Base-by-base conservation (phyloP, 2,329 filamentous ascomycete genomes). In the Xylariaceae sp. region DNA sequence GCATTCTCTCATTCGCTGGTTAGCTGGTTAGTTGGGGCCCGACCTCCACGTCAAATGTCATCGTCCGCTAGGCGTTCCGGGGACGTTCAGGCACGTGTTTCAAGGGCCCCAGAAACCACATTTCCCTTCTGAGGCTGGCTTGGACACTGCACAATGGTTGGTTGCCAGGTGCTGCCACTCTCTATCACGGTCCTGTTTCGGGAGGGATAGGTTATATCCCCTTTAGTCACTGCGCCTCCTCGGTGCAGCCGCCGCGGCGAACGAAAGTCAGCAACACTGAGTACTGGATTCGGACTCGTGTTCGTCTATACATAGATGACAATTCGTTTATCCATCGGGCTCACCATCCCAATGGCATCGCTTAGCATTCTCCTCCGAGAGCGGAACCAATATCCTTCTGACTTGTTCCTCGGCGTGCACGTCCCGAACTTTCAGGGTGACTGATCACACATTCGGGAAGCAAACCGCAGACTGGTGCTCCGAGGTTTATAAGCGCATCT, bases 1-100 rank as follows among this genome's bases (percentile, higher is more conserved):
- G 64, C 66, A 68, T 50, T 44, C 57, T 48, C 61, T 66, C 52
- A 69, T 69, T 69, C 64, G 67, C 58, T 60, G 57, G 59, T 48
- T 54, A n/a, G 53, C 62, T 66, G 65, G 60, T 48, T 54, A n/a
- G 53, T 63, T 66, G 65, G 60, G 60, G 46, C 62, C 63, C 61
- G 62, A 66, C 60, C 59, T 66, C 60, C 62, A 64, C 60, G 61
- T 63, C 60, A 66, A 58, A 64, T 64, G 50, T 44, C 49, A 55
- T 58, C 54, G 56, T 53, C 57, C 59, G 53, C 60, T 58, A 65
- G 62, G 61, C 63, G 59, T 59, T 60, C 59, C 60, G 58, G 52
- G 52, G 41, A 46, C 19, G 53, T 59, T 62, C 60, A 60, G 55
- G 63, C 65, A 67, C 65, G 65, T 67, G 65, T 64, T 66, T 61